Evolutionary conservation across 2,329 filamentous ascomycete species (phyloP).

Genomic region (Fusarium torulosum): DNA sequence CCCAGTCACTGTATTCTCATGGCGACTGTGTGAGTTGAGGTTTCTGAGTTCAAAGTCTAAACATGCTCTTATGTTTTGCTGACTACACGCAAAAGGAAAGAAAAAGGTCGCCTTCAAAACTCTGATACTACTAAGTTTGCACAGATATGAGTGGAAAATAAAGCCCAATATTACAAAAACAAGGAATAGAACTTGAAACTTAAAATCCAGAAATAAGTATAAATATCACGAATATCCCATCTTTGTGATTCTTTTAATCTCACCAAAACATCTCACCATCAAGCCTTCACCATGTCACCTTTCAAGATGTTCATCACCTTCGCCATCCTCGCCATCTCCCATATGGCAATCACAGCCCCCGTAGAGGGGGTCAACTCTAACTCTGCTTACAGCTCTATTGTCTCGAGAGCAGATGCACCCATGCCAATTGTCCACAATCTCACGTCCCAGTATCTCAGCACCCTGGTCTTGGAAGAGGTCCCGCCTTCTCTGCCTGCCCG

Average conservation of each 20-base stretch:
- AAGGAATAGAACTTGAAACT: too few species aligned
- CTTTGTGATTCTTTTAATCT: too few species aligned
- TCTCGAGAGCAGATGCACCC: neutral
- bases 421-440: neutral
- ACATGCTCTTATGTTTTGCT: too few species aligned
- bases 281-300: neutral
- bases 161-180: too few species aligned
- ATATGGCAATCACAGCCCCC: neutral
- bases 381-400: neutral
- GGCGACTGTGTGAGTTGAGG: too few species aligned
- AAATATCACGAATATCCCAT: neutral
- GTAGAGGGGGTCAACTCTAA: rapidly evolving
- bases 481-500: neutral
- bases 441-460: neutral
- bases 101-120: too few species aligned
- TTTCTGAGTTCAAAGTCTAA: too few species aligned
- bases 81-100: too few species aligned
- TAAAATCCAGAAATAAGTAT: neutral
- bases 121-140: too few species aligned
- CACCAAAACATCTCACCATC: too few species aligned
- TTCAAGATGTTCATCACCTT: neutral
- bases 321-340: neutral
- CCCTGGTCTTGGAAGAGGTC: neutral
- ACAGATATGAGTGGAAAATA: too few species aligned
- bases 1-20: too few species aligned